Conservation (phyloP, 495 filamentous ascomycete species). For the Aspergillus ostianus region DNA sequence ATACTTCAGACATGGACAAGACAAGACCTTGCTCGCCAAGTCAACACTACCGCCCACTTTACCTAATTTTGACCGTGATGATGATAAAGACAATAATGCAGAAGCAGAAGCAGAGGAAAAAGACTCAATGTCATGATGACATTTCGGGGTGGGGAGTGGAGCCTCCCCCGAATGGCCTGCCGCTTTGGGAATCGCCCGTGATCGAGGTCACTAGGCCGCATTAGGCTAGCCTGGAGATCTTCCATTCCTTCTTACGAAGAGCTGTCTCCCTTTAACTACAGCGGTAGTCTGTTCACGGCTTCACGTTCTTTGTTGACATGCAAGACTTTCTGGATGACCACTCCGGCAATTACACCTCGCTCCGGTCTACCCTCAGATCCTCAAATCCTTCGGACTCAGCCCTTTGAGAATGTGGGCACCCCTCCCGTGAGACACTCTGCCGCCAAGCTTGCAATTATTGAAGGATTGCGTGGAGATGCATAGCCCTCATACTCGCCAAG, state of each 20-base stretch:
- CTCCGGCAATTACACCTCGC: too few species aligned
- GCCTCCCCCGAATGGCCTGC: neutral
- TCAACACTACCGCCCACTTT: neutral
- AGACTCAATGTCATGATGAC: neutral
- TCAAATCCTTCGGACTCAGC: neutral
- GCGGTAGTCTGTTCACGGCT: too few species aligned
- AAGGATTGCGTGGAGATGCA: slow-evolving; percentile 12
- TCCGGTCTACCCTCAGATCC: too few species aligned
- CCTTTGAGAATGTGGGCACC: neutral
- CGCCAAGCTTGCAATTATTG: slow-evolving; percentile 12
- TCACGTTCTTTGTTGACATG: too few species aligned
- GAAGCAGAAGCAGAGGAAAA: neutral
- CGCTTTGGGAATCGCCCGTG: neutral
- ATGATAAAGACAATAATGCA: neutral
- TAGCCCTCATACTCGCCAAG: slow-evolving; percentile 11
- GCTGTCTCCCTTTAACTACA: too few species aligned
- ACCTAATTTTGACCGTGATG: too few species aligned
- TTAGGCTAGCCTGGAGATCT: neutral
- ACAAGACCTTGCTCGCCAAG: neutral
- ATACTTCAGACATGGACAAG: neutral
- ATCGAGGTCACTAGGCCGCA: neutral
- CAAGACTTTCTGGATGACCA: too few species aligned
- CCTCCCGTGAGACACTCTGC: neutral
- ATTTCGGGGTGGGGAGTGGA: neutral
- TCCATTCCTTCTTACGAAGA: too few species aligned